Evolutionary conservation across 768 basidiomycete species (phyloP), one percentile per base, ranked within the genome.

Genomic region (Suillus placidus): DNA sequence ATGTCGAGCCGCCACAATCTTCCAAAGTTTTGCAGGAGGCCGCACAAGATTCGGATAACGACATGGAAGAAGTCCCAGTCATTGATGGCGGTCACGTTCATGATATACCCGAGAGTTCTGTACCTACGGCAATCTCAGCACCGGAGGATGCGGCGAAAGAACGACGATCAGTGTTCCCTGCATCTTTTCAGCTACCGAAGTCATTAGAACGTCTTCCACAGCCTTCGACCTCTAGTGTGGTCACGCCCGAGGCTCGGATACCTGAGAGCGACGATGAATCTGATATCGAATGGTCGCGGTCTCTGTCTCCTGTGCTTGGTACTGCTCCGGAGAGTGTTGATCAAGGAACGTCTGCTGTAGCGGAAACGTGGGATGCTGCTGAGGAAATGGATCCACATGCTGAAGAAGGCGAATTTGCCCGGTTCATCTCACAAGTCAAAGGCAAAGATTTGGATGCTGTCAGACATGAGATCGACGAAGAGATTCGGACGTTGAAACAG

Each of bases 381-480:
- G 84, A 93, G 38, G 94, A 95, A 75, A 92, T 95, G 83, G 90
- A 93, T 69, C 81, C 85, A 2, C 85, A 85, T 51, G 88, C 85
- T 0, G 93, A 96, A 76, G 91, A 91, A 69, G 88, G 91, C 52
- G 94, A 95, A 73, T 99, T 95, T 79, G 95, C 91, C n/a, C 85
- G 87, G 12, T 97, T 99, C 72, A 78, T 98, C 65, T 94, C 96
- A 1, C 90, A 95, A 70, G 90, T 99, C 69, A 94, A 94, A 74
- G 94, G 93, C 9, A 88, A 86, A 66, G 88, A 95, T 73, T 76
- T 99, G 57, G 89, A 92, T 42, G 84, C 88, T 49, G 92, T 97
- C 49, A 84, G 90, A 64, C 83, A 84, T 61, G 97, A 99, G 77
- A 95, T 99, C 52, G 94, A 97, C 74, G 90, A 91, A 56, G 97